Percentiles rank a stretch among this genome's conserved stretches.
Conservation (phyloP, 1,284 basidiomycete species). For the Marasmius oreades region DNA sequence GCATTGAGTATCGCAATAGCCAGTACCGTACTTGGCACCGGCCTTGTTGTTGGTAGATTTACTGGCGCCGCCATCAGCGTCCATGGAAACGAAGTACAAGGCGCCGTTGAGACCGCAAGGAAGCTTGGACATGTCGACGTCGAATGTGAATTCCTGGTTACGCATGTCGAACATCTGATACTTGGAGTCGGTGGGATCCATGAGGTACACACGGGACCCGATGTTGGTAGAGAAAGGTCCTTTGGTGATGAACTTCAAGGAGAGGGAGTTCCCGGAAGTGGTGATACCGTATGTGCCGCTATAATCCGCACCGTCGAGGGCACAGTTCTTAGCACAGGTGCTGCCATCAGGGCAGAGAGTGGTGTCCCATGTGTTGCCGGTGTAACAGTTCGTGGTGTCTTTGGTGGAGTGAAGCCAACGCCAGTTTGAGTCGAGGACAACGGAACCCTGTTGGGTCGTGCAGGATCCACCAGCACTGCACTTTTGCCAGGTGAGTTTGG, state of each 20-base stretch:
- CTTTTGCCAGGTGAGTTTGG: constrained; percentile 33
- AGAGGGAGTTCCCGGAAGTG: constrained; percentile 42
- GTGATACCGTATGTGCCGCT: constrained; percentile 35
- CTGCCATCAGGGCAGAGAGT: constrained; percentile 28
- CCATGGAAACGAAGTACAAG: constrained; percentile 48
- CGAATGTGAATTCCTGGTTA: constrained; percentile 57
- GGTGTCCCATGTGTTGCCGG: constrained; percentile 34
- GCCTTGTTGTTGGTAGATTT: constrained; percentile 46
- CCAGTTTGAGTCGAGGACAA: constrained; percentile 47
- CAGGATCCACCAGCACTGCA: constrained; percentile 38
- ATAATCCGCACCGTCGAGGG: constrained; percentile 42
- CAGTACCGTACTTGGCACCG: constrained; percentile 50
- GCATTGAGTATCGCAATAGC: constrained; percentile 54
- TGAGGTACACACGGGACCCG: constrained; percentile 54
- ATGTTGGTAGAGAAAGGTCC: constrained; percentile 30
- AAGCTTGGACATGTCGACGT: constrained; percentile 53
- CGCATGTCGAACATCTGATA: constrained; percentile 52
- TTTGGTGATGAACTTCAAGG: constrained; percentile 47
- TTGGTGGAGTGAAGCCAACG: constrained; percentile 41
- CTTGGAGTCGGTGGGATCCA: constrained; percentile 33
- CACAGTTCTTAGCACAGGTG: constrained; percentile 27
- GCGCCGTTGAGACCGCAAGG: constrained; percentile 56
- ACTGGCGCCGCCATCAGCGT: constrained; percentile 44
- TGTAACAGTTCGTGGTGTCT: constrained; percentile 38
- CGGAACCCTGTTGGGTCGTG: constrained; percentile 24